Conservation (phyloP, 208 protist species). For the Crithidia brevicula region DNA sequence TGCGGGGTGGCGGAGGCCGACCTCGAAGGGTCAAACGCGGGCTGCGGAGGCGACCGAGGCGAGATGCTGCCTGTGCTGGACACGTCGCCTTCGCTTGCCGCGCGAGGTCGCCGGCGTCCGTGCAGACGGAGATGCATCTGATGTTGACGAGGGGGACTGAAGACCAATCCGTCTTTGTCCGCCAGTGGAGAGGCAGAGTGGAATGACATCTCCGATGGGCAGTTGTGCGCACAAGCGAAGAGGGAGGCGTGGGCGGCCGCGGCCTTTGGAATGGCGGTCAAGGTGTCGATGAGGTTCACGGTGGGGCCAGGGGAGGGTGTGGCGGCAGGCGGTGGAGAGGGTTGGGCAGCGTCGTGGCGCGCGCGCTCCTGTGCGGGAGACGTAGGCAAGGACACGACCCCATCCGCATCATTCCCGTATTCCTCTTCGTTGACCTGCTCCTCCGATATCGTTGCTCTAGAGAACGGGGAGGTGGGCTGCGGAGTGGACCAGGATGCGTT, state of each 20-base stretch:
- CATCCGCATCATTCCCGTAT: not conserved
- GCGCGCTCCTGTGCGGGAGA: not conserved
- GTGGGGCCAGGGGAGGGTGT: not conserved
- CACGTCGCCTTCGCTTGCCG: not conserved
- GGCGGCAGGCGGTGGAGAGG: not conserved
- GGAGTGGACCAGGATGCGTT: no score
- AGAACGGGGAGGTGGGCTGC: no score
- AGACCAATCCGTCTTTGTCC: constrained; percentile 40
- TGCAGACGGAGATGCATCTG: constrained; percentile 20
- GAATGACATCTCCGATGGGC: not conserved
- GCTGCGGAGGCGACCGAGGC: not conserved
- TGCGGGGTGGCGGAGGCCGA: constrained; percentile 1
- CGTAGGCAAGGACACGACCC: constrained; percentile 1
- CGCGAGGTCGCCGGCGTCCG: constrained; percentile 1
- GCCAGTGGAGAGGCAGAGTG: constrained; percentile 5
- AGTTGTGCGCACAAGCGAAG: no score
- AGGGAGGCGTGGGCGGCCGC: not conserved
- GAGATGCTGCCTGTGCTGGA: not conserved
- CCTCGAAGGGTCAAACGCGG: not conserved
- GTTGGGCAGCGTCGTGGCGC: not conserved
- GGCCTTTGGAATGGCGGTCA: not conserved
- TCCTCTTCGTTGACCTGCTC: not conserved
- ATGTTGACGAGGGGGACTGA: constrained; percentile 32
- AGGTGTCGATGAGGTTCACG: constrained; percentile 3
- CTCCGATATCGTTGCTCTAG: not conserved